Evolutionary conservation across 1,139 yeast species (phyloP), one percentile per base, ranked within the genome.

Genomic region (Yamadazyma diddensiae): DNA sequence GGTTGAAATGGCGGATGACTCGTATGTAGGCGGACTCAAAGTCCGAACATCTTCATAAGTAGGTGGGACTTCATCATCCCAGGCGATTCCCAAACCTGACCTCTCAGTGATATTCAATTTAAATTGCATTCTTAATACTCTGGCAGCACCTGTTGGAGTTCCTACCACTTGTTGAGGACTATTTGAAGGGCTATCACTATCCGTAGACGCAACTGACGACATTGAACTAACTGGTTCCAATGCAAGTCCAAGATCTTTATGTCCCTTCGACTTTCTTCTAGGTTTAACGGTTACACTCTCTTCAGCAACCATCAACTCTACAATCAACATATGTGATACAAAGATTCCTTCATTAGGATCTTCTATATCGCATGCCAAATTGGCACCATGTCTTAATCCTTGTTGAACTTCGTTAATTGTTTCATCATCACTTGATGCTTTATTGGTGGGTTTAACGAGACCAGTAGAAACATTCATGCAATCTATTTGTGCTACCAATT

Each of bases 1-100:
- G 5, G 35, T 40, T 27, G 49, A 41, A 8, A 41, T 35, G 3
- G 45, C 52, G 15, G 59, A 50, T 1, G 58, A 52, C 33, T 56
- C 65, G 54, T 86, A 86, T 6, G 79, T 79, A 2, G 98, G 98
- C 1, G 98, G 97, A 28, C 94, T 78, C 28, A 85, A 65, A 0
- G 94, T 77, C 20, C 79, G 67, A 13, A 90, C 90, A 48, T 87
- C 92, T 33, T 78, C 87, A 51, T 94, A 92, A 15, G 87, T 85
- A 1, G 99, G 99, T 1, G 99, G 99, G 13, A 92, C 97, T 57
- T 92, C 98, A 53, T 90, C 97, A 58, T 92, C 97, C 98, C 98
- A 92, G 0, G 97, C 85, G 21, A 92, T 86, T 4, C 99, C 98
- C 29, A 92, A 68, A 0, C 99, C 99, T 1, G 95, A 82, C 36